Base-by-base conservation (phyloP, 768 basidiomycete species). In the Hydnomerulius pinastri region DNA sequence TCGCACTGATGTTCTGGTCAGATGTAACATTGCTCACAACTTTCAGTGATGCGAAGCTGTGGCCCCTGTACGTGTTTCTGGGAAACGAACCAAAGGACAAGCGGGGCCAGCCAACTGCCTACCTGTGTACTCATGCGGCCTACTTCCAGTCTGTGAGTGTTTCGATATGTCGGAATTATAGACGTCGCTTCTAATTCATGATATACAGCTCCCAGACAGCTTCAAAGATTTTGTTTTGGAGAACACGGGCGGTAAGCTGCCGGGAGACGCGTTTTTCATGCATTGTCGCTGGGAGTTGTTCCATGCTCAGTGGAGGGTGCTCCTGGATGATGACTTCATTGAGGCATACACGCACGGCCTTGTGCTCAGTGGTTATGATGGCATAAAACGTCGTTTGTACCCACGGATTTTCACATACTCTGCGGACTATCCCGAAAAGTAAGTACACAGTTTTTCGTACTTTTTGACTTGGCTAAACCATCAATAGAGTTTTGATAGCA, bases 391-490 rank as follows among this genome's bases (percentile, higher is more conserved):
- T 10, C 29, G 25, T 9, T 30, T 59, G 4, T 70, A 58, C 43
- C 60, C 60, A 9, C 47, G 56, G 4, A 54, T 70, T 2, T 60
- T 69, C 24, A 65, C 66, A 1, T 69, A 69, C 38, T 60, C 63
- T 21, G 65, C 69, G 1, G 64, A 71, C 40, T 71, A 71, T 46
- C 69, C 66, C 0, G 71, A 72, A 43, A 72, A 72, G 71, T 70
- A 35, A 27, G 60, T 57, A 20, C 10, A 4, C 33, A 35, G 5
- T n/a, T 8, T 17, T n/a, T n/a, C 9, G 4, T 15, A 2, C 2
- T 24, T 17, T 6, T n/a, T n/a, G n/a, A n/a, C n/a, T n/a, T n/a
- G 12, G 13, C 18, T 12, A 4, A 4, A 18, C 10, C 28, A 5
- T 47, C 1, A 2, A 21, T 15, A 61, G 62, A 48, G 56, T 60